phyloP scores from a whole-genome alignment of 164 flowering plant genomes.

The Vitis cinerea region DNA sequence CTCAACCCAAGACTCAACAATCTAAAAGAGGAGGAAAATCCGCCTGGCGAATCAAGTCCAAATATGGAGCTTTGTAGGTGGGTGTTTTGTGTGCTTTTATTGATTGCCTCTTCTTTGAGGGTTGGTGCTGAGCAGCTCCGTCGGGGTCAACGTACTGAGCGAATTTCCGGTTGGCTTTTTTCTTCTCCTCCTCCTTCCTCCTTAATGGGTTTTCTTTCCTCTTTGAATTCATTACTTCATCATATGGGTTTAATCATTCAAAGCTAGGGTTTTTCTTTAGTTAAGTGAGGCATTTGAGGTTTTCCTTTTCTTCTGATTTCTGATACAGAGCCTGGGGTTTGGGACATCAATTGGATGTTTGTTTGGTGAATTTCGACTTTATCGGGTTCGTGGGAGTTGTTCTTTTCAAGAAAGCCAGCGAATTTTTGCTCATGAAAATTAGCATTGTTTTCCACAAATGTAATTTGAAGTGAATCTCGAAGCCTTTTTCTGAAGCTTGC shows the following conservation, averaged over 20 bases:
- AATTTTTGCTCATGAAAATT: too few species aligned
- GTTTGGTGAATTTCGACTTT: too few species aligned
- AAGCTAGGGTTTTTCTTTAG: neutral
- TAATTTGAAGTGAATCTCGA: too few species aligned
- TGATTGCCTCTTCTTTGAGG: slow-evolving; percentile 14
- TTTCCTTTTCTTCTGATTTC: neutral
- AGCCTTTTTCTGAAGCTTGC: too few species aligned
- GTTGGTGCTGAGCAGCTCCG: slow-evolving; percentile 36
- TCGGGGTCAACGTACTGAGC: slow-evolving; percentile 52
- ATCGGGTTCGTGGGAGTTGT: too few species aligned
- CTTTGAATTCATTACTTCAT: neutral
- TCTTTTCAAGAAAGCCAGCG: too few species aligned
- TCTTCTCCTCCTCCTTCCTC: neutral
- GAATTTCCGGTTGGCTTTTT: slow-evolving; percentile 60
- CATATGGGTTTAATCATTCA: neutral
- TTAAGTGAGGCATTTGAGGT: too few species aligned
- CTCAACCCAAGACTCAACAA: too few species aligned
- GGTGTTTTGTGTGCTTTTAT: slow-evolving; percentile 30
- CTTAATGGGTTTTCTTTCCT: neutral
- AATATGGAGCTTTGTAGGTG: slow-evolving; percentile 33
- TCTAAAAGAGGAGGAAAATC: too few species aligned
- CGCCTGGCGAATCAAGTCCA: neutral
- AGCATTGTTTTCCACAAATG: too few species aligned
- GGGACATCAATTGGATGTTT: neutral
- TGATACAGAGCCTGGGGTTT: neutral